Evolutionary conservation across 345 rosid genomes (phyloP), one percentile per base, ranked within the genome.

Genomic region (Arabis hirsuta): DNA sequence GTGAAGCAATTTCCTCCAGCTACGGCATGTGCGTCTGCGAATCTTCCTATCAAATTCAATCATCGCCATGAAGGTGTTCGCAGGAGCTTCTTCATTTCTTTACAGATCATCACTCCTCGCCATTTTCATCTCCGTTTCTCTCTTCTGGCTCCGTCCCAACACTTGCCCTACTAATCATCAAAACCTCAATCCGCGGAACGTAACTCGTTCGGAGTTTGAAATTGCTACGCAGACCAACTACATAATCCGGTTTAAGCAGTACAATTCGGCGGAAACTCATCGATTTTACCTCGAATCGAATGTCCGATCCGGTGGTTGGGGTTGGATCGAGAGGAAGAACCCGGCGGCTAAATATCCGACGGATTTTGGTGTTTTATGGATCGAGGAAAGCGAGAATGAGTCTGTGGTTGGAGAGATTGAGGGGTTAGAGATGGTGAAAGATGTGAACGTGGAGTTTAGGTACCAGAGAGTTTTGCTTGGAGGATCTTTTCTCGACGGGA

Each of bases 291-390:
- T 95, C 73, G 83, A 81, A 75, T 84, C 86, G 39, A 53, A 60
- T 69, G 56, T 89, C 54, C 76, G 76, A 72, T 80, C 86, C 42
- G 79, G 38, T 32, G 88, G 91, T n/a, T 93, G 98, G 98, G 80
- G 83, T 50, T 93, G 98, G 98, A 81, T 90, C 87, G 84, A 82
- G 82, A 85, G 98, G 76, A 71, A 63, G 36, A 93, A 90, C 55
- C 88, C 92, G 13, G 96, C 97, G 9, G 73, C 89, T 71, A 76
- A 70, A 55, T 93, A 79, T 67, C 86, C 97, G 16, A 91, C 98
- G 16, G 98, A 94, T 65, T 94, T 94, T 24, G 98, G 91, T 22
- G 71, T 94, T 67, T 45, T 94, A 46, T 78, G 83, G 67, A 78
- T 94, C 67, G 80, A 79, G 62, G 97, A 87, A 22, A 78, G 72